phyloP scores from a whole-genome alignment of 2,329 filamentous ascomycete genomes.

The Dactylellina sp. region DNA sequence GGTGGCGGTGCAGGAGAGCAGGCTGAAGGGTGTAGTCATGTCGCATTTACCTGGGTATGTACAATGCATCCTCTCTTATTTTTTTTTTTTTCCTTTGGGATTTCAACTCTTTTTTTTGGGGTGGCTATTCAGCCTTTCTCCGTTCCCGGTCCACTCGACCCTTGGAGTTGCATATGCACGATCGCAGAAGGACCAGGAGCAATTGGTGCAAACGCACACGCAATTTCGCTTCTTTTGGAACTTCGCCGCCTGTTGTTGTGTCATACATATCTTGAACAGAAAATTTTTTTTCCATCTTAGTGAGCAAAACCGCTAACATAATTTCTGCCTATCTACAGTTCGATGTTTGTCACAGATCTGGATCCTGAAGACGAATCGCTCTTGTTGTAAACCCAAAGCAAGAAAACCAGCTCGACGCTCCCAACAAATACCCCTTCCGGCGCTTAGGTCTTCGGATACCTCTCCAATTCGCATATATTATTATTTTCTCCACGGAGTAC shows the following conservation, averaged over 20 bases:
- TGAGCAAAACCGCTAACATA: slow-evolving; percentile 33
- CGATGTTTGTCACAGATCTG: slow-evolving; percentile 57
- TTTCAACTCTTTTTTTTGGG: slow-evolving; percentile 22
- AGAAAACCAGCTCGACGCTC: slow-evolving; percentile 21
- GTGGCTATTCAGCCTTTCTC: slow-evolving; percentile 34
- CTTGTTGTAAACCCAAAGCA: slow-evolving; percentile 42
- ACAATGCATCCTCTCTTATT: slow-evolving; percentile 37
- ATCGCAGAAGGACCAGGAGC: slow-evolving; percentile 37
- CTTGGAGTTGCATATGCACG: slow-evolving; percentile 55
- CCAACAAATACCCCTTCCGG: slow-evolving; percentile 48
- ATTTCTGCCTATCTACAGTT: slow-evolving; percentile 22
- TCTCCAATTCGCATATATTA: slow-evolving; percentile 31
- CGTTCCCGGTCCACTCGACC: slow-evolving; percentile 18
- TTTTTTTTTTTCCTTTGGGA: slow-evolving; percentile 7
- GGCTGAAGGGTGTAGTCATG: slow-evolving; percentile 70
- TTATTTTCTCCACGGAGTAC: slow-evolving; percentile 43
- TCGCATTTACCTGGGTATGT: slow-evolving; percentile 70
- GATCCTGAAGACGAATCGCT: slow-evolving; percentile 55
- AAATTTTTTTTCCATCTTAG: slow-evolving; percentile 25
- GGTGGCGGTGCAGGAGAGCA: slow-evolving; percentile 72
- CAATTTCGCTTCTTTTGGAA: slow-evolving; percentile 28
- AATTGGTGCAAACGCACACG: slow-evolving; percentile 52
- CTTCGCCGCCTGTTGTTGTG: slow-evolving; percentile 1
- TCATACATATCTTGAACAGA: slow-evolving; percentile 11
- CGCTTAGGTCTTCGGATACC: slow-evolving; percentile 52